Percentiles rank a stretch among this genome's conserved stretches.
Conservation (phyloP, 1,139 yeast genomes). For the Scheffersomyces illinoinensis region DNA sequence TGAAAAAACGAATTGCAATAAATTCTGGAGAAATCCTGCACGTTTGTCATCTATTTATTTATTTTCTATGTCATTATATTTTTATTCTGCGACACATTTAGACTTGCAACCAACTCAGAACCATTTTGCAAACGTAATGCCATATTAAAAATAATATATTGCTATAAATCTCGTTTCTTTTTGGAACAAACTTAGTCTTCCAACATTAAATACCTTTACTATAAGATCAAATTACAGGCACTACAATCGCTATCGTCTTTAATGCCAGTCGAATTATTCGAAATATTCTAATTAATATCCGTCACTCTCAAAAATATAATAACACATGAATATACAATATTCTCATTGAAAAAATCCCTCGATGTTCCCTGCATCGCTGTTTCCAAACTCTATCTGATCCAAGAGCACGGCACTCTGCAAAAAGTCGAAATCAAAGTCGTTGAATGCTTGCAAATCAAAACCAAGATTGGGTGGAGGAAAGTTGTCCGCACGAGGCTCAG, state of each 20-base stretch:
- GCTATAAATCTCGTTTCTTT: background rate
- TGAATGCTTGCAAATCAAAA: conserved; percentile 13
- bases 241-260: background rate
- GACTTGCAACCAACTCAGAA: background rate
- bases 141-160: too few relatives aligned
- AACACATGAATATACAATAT: background rate
- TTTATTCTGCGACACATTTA: background rate
- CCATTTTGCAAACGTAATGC: background rate
- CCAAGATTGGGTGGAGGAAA: conserved; percentile 1
- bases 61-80: background rate
- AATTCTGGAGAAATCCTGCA: background rate
- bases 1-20: background rate
- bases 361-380: conserved; percentile 10
- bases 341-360: conserved; percentile 13
- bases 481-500: background rate
- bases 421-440: conserved; percentile 35
- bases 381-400: conserved; percentile 16
- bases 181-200: background rate
- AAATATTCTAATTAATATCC: too few relatives aligned
- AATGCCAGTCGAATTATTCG: background rate
- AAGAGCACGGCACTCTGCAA: conserved; percentile 29
- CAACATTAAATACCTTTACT: background rate
- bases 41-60: too few relatives aligned
- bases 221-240: too few relatives aligned
- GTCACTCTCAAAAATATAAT: background rate